A percentile compares a stretch with the other conserved stretches of the same genome.
phyloP scores from a whole-genome alignment of 2,329 filamentous ascomycete genomes.

The Xylariomycetidae sp. region DNA sequence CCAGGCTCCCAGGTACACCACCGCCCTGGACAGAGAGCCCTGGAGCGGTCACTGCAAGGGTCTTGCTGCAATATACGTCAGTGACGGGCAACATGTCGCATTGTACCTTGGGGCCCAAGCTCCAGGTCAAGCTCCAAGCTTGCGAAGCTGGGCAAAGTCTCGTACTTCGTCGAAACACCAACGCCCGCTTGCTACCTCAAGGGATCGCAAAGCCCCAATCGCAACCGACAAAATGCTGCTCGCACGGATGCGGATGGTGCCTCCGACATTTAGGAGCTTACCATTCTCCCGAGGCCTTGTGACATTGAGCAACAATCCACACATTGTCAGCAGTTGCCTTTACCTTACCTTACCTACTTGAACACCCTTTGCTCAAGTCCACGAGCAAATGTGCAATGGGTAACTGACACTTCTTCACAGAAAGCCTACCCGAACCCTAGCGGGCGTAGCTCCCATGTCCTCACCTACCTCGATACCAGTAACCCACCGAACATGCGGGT shows the following conservation, averaged over 20 bases:
- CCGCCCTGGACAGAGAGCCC: no score
- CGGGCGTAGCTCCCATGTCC: conserved; percentile 41
- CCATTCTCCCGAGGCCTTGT: conserved; percentile 31
- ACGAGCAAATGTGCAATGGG: no score
- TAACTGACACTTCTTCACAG: conserved; percentile 28
- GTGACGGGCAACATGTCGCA: no score
- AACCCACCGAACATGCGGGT: conserved; percentile 47
- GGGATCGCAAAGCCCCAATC: no score
- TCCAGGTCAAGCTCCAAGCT: no score
- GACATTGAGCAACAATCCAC: conserved; percentile 43
- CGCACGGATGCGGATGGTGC: conserved; percentile 21
- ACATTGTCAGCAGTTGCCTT: conserved; percentile 41
- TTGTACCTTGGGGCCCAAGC: no score
- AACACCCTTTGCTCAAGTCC: conserved; percentile 1
- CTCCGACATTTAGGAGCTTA: conserved; percentile 15
- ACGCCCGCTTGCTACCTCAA: no score
- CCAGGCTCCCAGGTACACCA: no score
- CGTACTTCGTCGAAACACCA: conserved; percentile 2
- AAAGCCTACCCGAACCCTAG: conserved; percentile 50
- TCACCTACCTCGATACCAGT: conserved; percentile 55
- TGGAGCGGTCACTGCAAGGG: no score
- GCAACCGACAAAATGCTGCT: conserved; percentile 25
- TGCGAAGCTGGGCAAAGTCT: no score
- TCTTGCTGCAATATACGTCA: no score
- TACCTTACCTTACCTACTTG: not conserved